phyloP scores from a whole-genome alignment of 2,329 filamentous ascomycete species.

The Fusarium virguliforme region DNA sequence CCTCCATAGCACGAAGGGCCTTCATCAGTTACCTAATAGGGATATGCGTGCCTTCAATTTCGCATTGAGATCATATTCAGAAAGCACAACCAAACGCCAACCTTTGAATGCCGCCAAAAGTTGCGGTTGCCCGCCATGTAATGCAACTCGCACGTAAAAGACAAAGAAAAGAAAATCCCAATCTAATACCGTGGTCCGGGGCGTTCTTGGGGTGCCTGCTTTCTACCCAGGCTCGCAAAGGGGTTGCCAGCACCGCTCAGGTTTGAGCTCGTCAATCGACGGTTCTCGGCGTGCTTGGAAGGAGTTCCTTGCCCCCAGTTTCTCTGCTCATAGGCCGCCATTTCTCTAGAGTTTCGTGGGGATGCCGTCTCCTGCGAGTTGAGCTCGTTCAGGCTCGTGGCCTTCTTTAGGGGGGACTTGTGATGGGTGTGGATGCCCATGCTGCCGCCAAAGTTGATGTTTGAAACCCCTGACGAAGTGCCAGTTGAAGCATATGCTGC shows the following conservation, averaged over 20 bases:
- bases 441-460: constrained; percentile 74
- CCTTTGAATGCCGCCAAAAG: constrained; percentile 14
- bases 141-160: constrained; percentile 13
- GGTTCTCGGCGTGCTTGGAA: constrained; percentile 56
- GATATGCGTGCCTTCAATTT: constrained; percentile 17
- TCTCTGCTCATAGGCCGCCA: constrained; percentile 72
- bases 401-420: constrained; percentile 87
- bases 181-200: constrained; percentile 58
- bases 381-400: constrained; percentile 74
- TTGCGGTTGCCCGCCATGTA: constrained; percentile 3
- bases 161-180: constrained; percentile 19
- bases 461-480: constrained; percentile 49
- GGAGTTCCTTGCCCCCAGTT: constrained; percentile 60
- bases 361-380: constrained; percentile 60
- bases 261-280: constrained; percentile 48
- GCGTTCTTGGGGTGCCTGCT: constrained; percentile 59
- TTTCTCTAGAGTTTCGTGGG: constrained; percentile 74
- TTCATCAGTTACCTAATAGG: neutral
- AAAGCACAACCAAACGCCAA: constrained; percentile 40
- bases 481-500: constrained; percentile 52
- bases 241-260: constrained; percentile 55
- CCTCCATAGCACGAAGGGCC: neutral
- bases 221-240: constrained; percentile 58
- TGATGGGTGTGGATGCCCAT: constrained; percentile 86
- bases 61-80: constrained; percentile 25